Base-by-base conservation (phyloP, 2,329 filamentous ascomycete genomes). In the Epichloe scottii region DNA sequence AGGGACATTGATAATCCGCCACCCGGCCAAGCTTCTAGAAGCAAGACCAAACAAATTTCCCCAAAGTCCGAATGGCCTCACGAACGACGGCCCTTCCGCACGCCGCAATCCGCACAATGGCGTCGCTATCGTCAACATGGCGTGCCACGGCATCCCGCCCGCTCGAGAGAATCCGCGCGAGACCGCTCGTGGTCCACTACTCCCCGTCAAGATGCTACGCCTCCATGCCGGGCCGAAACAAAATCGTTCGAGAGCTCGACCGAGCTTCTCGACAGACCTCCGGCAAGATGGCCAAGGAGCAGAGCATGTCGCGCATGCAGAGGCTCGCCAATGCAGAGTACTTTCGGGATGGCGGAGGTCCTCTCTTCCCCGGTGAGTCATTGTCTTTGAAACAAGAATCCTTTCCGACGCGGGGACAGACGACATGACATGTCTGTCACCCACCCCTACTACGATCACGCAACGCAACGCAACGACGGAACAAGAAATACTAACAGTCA, bases 341-440 rank as follows among this genome's bases (percentile, higher is more conserved):
- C 38, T 66, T 67, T n/a, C 60, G 57, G 48, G 55, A 61, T 12
- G 64, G 64, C 5, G 60, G 60, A 15, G 64, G 63, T 0, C 64
- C 63, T 47, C 52, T 68, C n/a, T 66, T 67, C 50, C 65, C 66
- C 51, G 63, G 65, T 65, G 12, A n/a, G 3, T 30, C 30, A 11
- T 30, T 30, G 26, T 30, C 26, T 30, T 10, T 30, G 7, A 0
- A 26, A 26, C n/a, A 7, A 26, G 7, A 26, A 8, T 3, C 26
- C 26, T 30, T 30, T 10, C 2, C 26, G 26, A 30, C 26, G 8
- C 26, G 26, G 7, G 8, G 8, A 30, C 26, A 30, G 26, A 30
- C 26, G 8, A 30, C 26, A 30, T 30, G 26, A 30, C 26, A 10
- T 10, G 26, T 30, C 26, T 30, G 26, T 30, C 26, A 8, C 7